Base-by-base conservation (phyloP, 345 rosid genomes). In the Rhodamnia rubescens region DNA sequence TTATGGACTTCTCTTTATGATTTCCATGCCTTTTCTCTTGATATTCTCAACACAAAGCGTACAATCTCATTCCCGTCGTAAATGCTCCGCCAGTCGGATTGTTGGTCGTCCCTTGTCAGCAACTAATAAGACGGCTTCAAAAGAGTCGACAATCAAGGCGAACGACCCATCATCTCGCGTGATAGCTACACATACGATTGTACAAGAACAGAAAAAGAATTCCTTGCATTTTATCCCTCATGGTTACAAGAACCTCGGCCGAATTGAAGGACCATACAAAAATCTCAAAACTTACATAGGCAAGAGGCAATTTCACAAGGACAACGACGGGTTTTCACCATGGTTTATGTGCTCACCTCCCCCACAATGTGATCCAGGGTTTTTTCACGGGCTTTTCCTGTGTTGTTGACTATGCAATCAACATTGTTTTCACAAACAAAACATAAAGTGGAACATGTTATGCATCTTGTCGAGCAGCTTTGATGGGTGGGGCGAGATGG, bases 381-480 rank as follows among this genome's bases (percentile, higher is more conserved):
- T 64, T 64, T 32, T 44, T 64, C 78, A 32, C 78, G 78, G 32
- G 78, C 78, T 64, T 49, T 47, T 49, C 16, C 78, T 61, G 42
- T 20, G 53, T 52, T 52, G 42, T 32, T 44, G 53, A 49, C 57
- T 49, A 82, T 82, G 57, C 83, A 52, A 29, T 20, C 40, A 22
- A 47, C 40, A 54, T 22, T 81, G 51, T 6, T 56, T 64, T 90
- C 91, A 97, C 93, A 92, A 86, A 89, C 98, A 96, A 87, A 93
- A 92, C 89, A 90, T 89, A 12, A 90, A 18, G 85, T 93, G 96
- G 87, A 96, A 95, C 85, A 93, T 85, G 87, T 91, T 89, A 82
- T 95, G 98, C 97, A 97, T 90, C 92, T 91, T 96, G 84, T 89
- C 85, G 47, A 97, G 94, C 88, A 96, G 75, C 88, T 93, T 96